A percentile compares a stretch with the other conserved stretches of the same genome.
Evolutionary conservation across 2,329 filamentous ascomycete genomes (phyloP).

Genomic region (Drechslerella dactyloides): DNA sequence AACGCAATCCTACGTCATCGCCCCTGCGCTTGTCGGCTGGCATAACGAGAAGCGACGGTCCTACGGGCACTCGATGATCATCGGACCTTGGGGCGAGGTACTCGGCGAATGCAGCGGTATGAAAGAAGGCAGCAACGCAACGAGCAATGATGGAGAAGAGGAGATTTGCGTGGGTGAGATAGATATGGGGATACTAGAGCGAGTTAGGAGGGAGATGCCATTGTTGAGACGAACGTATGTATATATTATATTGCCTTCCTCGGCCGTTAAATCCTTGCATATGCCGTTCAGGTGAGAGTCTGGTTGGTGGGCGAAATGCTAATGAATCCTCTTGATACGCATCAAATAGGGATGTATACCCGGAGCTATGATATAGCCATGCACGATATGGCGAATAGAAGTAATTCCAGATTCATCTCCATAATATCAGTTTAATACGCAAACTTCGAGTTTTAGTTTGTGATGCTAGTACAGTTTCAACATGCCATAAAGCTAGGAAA

Average conservation of each 20-base stretch:
- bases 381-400: not conserved
- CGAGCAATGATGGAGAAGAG: slow-evolving; percentile 58
- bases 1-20: slow-evolving; percentile 84
- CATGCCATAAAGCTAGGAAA: too few relatives aligned
- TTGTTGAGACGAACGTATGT: slow-evolving; percentile 63
- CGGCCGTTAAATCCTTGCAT: too few relatives aligned
- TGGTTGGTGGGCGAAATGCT: too few relatives aligned
- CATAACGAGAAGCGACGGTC: slow-evolving; percentile 78
- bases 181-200: slow-evolving; percentile 62
- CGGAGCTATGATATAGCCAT: slow-evolving; percentile 57
- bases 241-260: not conserved
- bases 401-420: too few relatives aligned
- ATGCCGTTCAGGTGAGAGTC: too few relatives aligned
- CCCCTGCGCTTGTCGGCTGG: slow-evolving; percentile 78
- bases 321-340: not conserved
- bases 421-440: too few relatives aligned
- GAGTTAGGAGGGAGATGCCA: slow-evolving; percentile 65
- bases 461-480: too few relatives aligned
- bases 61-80: slow-evolving; percentile 84
- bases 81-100: slow-evolving; percentile 85
- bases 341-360: slow-evolving; percentile 59
- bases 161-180: slow-evolving; percentile 66
- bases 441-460: too few relatives aligned
- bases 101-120: slow-evolving; percentile 67
- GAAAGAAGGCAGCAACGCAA: slow-evolving; percentile 16